A percentile compares a stretch with the other conserved stretches of the same genome.
These are phyloP conservation scores for Margaritispora aquatica DNA, from an alignment of 495 filamentous ascomycete genomes.

Conservation along the genomic window DNA sequence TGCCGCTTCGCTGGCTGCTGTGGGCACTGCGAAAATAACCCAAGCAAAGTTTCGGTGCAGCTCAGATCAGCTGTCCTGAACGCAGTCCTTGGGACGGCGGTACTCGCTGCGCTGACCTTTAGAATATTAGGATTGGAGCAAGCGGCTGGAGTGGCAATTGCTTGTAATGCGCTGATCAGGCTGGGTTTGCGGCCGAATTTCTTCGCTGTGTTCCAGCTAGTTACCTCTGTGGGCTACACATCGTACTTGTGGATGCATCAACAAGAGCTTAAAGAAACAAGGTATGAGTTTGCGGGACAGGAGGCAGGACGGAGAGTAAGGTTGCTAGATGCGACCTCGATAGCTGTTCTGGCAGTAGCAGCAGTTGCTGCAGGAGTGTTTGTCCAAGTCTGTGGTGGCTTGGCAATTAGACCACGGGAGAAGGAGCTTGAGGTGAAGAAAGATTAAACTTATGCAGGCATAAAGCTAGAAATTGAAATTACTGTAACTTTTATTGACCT, in stretches of 20 bases:
- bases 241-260: not conserved
- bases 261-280: too few species aligned
- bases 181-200: not conserved
- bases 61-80: not conserved
- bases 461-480: not conserved
- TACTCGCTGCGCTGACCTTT: not conserved
- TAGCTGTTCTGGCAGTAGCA: not conserved
- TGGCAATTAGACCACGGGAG: not conserved
- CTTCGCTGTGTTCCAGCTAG: not conserved
- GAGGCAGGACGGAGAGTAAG: not conserved
- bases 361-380: not conserved
- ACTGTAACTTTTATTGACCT: too few species aligned
- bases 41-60: not conserved
- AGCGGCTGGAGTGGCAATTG: not conserved
- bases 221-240: not conserved
- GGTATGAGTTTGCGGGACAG: too few species aligned
- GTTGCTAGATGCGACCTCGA: not conserved
- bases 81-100: not conserved
- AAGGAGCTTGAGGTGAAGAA: not conserved
- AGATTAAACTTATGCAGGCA: too few species aligned
- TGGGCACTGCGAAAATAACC: not conserved
- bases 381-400: not conserved
- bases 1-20: not conserved
- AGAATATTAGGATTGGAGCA: not conserved
- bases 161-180: not conserved